Conservation (phyloP, 1,284 basidiomycete species). For the Ustilago xerochloae region DNA sequence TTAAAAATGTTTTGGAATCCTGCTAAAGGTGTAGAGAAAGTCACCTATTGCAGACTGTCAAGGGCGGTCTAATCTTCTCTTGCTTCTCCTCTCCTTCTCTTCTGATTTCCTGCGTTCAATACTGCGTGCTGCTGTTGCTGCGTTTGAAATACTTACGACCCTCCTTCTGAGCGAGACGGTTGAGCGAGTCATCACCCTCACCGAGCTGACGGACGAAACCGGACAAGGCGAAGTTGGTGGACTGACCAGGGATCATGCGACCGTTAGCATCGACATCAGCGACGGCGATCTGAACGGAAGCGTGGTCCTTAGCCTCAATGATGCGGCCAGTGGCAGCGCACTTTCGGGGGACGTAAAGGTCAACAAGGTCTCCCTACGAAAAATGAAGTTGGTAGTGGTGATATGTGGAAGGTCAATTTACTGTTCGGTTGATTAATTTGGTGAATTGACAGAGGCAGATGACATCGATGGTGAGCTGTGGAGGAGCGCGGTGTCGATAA, state of each 20-base stretch:
- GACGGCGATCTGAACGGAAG: constrained; percentile 95
- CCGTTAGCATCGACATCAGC: constrained; percentile 94
- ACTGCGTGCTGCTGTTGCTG: constrained; percentile 7
- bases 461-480: constrained; percentile 1
- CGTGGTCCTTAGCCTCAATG: constrained; percentile 98
- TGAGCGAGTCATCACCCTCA: constrained; percentile 96
- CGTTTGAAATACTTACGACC: constrained; percentile 78
- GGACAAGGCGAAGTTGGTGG: constrained; percentile 91
- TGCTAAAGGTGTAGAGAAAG: constrained; percentile 49
- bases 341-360: constrained; percentile 99
- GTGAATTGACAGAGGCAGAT: background rate
- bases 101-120: background rate
- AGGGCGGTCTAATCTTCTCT: constrained; percentile 40
- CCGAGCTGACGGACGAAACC: constrained; percentile 94
- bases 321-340: constrained; percentile 84
- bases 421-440: background rate
- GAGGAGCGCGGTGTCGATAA: background rate
- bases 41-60: constrained; percentile 64
- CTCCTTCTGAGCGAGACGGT: constrained; percentile 93
- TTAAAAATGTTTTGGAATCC: constrained; percentile 63
- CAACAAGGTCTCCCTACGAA: constrained; percentile 89
- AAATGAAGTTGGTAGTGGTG: background rate
- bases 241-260: constrained; percentile 81
- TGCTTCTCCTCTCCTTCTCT: background rate
- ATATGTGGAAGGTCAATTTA: constrained; percentile 17